phyloP scores from a whole-genome alignment of 2,329 filamentous ascomycete genomes.

The Blumeria hordei region DNA sequence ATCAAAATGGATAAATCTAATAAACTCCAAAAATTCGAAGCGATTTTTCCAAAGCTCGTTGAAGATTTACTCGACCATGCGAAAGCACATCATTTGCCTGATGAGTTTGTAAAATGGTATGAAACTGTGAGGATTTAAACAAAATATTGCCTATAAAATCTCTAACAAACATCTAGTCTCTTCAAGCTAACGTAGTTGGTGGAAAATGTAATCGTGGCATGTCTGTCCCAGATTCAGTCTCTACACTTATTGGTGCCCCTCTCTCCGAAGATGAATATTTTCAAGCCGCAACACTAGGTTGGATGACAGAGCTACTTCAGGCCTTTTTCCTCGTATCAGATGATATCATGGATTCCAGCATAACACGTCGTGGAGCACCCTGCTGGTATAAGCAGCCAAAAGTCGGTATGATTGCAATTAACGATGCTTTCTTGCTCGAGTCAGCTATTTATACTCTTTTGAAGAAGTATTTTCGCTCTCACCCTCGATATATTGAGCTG shows the following conservation, averaged over 20 bases:
- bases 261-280: slow-evolving; percentile 71
- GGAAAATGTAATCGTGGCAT: slow-evolving; percentile 98
- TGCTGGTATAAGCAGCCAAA: slow-evolving; percentile 88
- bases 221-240: slow-evolving; percentile 80
- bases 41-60: slow-evolving; percentile 67
- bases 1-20: slow-evolving; percentile 40
- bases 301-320: slow-evolving; percentile 95
- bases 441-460: slow-evolving; percentile 71
- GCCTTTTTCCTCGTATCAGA: slow-evolving; percentile 97
- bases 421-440: slow-evolving; percentile 94
- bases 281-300: slow-evolving; percentile 67
- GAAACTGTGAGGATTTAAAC: slow-evolving; percentile 19
- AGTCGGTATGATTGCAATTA: slow-evolving; percentile 92
- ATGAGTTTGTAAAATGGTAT: slow-evolving; percentile 66
- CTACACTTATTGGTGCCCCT: slow-evolving; percentile 47
- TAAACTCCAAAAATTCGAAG: slow-evolving; percentile 69
- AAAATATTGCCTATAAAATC: slow-evolving; percentile 1
- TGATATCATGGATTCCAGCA: slow-evolving; percentile 94
- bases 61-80: slow-evolving; percentile 60
- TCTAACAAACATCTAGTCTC: slow-evolving; percentile 27
- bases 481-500: slow-evolving; percentile 73
- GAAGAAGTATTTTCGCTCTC: slow-evolving; percentile 76
- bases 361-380: slow-evolving; percentile 78
- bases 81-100: slow-evolving; percentile 58
- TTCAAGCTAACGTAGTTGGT: slow-evolving; percentile 69